phyloP scores from a whole-genome alignment of 108 stramenopile species.

The Skeletonema grethae region DNA sequence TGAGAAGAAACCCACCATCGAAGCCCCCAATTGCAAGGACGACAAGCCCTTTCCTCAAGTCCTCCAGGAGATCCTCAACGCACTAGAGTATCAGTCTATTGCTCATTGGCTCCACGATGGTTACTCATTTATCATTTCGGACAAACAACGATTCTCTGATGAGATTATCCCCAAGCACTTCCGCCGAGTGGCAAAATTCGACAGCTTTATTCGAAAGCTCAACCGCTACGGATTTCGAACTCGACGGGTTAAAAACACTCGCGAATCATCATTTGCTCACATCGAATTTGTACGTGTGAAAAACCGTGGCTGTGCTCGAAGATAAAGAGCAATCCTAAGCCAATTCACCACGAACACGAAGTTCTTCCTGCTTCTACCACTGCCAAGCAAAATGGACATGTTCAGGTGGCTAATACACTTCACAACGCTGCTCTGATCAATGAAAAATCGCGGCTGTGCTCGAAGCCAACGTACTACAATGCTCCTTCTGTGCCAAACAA shows the following conservation, averaged over 20 bases:
- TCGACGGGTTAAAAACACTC: neutral
- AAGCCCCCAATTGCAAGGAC: neutral
- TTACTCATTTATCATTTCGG: slow-evolving; percentile 23
- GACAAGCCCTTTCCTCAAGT: slow-evolving; percentile 17
- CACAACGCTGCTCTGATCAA: too few species aligned
- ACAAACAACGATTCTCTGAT: slow-evolving; percentile 21
- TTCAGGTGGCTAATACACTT: too few species aligned
- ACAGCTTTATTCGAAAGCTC: slow-evolving; percentile 40
- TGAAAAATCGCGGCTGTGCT: too few species aligned
- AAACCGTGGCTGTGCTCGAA: neutral
- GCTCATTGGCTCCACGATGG: slow-evolving; percentile 42
- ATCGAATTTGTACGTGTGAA: neutral
- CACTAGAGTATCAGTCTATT: slow-evolving; percentile 1
- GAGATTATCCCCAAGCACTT: slow-evolving; percentile 50
- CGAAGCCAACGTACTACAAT: too few species aligned
- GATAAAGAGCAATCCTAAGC: neutral
- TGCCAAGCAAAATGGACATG: too few species aligned
- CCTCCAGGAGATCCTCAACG: slow-evolving; percentile 28
- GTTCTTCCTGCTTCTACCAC: too few species aligned
- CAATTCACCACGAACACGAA: too few species aligned
- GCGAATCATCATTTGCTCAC: neutral
- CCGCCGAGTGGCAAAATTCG: slow-evolving; percentile 32
- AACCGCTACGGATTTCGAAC: slow-evolving; percentile 4
- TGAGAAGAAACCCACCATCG: too few species aligned
- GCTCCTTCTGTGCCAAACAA: too few species aligned